phyloP scores from a whole-genome alignment of 2,329 filamentous ascomycete genomes.

The Aspergillus melleus region DNA sequence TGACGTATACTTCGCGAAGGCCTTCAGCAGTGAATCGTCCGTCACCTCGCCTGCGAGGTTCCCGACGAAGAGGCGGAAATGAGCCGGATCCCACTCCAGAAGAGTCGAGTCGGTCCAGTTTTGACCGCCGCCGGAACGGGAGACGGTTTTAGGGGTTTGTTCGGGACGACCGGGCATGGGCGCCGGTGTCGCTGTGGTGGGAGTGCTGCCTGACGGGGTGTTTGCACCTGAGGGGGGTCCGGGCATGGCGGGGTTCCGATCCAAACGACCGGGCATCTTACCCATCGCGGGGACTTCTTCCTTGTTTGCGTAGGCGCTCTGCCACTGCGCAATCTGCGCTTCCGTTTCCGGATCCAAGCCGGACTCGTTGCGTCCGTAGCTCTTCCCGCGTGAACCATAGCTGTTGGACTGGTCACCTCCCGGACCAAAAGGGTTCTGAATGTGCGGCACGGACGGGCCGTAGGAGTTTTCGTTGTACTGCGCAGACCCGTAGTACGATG shows the following conservation, averaged over 20 bases:
- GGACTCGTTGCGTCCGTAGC: constrained; percentile 37
- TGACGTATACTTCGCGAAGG: constrained; percentile 83
- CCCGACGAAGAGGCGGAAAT: constrained; percentile 92
- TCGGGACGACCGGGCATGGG: constrained; percentile 45
- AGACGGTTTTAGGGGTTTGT: constrained; percentile 73
- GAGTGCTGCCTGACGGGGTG: constrained; percentile 30
- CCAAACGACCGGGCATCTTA: constrained; percentile 42
- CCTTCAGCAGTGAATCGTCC: constrained; percentile 91
- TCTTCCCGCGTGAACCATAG: constrained; percentile 27
- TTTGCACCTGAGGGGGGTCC: constrained; percentile 46
- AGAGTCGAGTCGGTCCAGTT: constrained; percentile 87
- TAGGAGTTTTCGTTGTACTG: constrained; percentile 48
- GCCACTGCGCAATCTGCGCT: constrained; percentile 91
- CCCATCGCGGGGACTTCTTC: constrained; percentile 49
- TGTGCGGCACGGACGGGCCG: constrained; percentile 63
- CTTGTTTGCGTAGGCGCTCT: constrained; percentile 77
- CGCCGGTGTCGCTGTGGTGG: constrained; percentile 41
- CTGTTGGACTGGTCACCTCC: constrained; percentile 38
- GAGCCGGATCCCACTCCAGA: constrained; percentile 92
- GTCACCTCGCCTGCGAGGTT: constrained; percentile 97
- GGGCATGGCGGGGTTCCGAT: constrained; percentile 37
- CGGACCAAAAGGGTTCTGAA: constrained; percentile 79
- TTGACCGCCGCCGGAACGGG: constrained; percentile 85
- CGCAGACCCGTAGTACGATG: constrained; percentile 50
- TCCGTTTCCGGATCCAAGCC: constrained; percentile 75